Conservation (phyloP, 192 early-diverging fungal genomes). For the Pilaira anomala region DNA sequence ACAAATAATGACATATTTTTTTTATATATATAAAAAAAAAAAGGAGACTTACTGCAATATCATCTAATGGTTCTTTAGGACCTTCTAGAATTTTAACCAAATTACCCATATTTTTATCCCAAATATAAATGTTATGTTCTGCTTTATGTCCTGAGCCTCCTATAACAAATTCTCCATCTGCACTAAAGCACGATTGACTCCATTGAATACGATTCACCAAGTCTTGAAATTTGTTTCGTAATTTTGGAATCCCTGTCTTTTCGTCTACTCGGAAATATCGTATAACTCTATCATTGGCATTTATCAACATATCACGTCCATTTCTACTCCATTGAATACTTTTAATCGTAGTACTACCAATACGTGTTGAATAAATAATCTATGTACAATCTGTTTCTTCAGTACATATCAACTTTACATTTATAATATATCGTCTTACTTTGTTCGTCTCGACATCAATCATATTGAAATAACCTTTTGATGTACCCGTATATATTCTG, state of each 20-base stretch:
- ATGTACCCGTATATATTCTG: conserved; percentile 62
- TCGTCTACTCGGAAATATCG: conserved; percentile 60
- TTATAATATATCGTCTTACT: conserved; percentile 36
- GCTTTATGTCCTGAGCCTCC: conserved; percentile 82
- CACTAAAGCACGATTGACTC: conserved; percentile 83
- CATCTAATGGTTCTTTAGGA: conserved; percentile 78
- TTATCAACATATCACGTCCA: conserved; percentile 73
- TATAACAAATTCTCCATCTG: conserved; percentile 88
- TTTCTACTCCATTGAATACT: conserved; percentile 61
- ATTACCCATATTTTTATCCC: conserved; percentile 79
- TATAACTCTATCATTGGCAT: conserved; percentile 76
- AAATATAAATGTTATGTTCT: conserved; percentile 93
- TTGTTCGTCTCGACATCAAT: conserved; percentile 50
- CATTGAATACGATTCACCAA: conserved; percentile 88
- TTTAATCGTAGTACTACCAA: conserved; percentile 51
- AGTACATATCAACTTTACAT: background rate
- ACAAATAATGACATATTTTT: background rate
- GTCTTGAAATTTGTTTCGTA: conserved; percentile 79
- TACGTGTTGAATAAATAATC: conserved; percentile 36
- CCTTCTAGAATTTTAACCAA: conserved; percentile 91
- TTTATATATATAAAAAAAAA: background rate
- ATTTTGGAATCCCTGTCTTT: conserved; percentile 42
- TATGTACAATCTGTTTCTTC: conserved; percentile 5
- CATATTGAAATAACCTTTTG: conserved; percentile 62
- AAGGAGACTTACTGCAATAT: conserved; percentile 58